Conservation (phyloP, 306 rosid species). For the Vicia sativa region DNA sequence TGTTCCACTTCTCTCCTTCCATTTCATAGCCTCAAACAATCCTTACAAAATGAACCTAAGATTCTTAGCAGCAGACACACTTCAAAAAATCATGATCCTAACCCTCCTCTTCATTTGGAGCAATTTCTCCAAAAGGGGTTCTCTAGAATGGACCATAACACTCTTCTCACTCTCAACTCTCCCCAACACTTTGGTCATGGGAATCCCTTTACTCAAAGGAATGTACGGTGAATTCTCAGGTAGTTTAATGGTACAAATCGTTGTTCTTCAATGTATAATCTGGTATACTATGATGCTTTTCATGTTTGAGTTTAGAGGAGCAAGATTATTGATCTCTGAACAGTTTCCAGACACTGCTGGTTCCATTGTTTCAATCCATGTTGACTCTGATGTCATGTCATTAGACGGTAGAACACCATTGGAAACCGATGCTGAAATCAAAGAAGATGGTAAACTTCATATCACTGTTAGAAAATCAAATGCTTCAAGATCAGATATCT, state of each 20-base stretch:
- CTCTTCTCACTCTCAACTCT: conserved; percentile 82
- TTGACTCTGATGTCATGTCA: conserved; percentile 88
- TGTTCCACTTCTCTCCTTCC: conserved; percentile 89
- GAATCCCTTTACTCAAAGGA: conserved; percentile 82
- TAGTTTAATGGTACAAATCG: conserved; percentile 90
- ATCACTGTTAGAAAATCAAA: conserved; percentile 81
- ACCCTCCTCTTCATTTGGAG: conserved; percentile 58
- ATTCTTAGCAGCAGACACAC: conserved; percentile 85
- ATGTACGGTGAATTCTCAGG: conserved; percentile 90
- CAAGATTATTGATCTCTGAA: conserved; percentile 74
- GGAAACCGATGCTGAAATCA: conserved; percentile 84
- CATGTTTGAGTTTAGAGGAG: conserved; percentile 83
- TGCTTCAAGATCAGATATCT: conserved; percentile 87
- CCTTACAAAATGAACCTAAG: conserved; percentile 81
- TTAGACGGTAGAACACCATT: conserved; percentile 74
- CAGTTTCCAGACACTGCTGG: conserved; percentile 94
- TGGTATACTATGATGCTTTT: conserved; percentile 93
- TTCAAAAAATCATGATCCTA: conserved; percentile 72
- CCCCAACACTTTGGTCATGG: conserved; percentile 93
- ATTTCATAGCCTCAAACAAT: conserved; percentile 81
- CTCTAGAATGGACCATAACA: conserved; percentile 84
- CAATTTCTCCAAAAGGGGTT: conserved; percentile 64
- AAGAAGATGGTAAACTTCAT: conserved; percentile 86
- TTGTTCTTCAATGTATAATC: conserved; percentile 86
- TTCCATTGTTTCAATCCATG: conserved; percentile 90